Evolutionary conservation across 208 protist genomes (phyloP).

Genomic region (Leishmania turanica): DNA sequence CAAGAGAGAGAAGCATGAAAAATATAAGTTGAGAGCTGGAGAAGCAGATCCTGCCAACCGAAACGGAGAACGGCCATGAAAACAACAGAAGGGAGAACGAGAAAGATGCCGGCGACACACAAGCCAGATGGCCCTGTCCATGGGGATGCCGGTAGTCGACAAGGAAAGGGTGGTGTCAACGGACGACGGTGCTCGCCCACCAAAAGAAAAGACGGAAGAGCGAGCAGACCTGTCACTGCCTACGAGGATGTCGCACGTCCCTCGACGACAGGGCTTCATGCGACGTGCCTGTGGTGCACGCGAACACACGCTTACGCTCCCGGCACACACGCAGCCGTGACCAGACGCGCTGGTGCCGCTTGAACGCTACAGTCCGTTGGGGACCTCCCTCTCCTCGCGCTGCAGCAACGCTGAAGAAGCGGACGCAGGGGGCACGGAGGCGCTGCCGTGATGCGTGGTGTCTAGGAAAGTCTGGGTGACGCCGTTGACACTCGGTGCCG

Average conservation of each 20-base stretch:
- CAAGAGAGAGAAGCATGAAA: neutral
- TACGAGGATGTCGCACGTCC: neutral
- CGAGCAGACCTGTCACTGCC: neutral
- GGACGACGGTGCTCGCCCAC: neutral
- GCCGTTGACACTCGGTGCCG: neutral
- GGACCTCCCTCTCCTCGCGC: constrained; percentile 15
- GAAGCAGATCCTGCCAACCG: too few species aligned
- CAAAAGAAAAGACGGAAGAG: neutral
- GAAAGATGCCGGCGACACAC: neutral
- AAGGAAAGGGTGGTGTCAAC: neutral
- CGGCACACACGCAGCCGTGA: neutral
- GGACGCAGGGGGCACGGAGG: neutral
- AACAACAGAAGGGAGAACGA: neutral
- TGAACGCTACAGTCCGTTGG: neutral
- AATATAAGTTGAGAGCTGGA: neutral
- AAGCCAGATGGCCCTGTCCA: neutral
- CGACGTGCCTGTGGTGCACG: neutral
- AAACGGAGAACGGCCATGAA: neutral
- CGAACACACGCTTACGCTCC: neutral
- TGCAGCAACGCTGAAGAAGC: constrained; percentile 3
- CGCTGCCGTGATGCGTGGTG: neutral
- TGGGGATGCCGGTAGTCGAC: neutral
- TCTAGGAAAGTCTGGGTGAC: neutral
- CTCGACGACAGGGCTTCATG: neutral
- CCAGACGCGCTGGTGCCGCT: neutral